Percentiles rank a stretch among this genome's conserved stretches.
Evolutionary conservation across 768 basidiomycete genomes (phyloP).

Genomic region (Pleurotus salmoneostramineus): DNA sequence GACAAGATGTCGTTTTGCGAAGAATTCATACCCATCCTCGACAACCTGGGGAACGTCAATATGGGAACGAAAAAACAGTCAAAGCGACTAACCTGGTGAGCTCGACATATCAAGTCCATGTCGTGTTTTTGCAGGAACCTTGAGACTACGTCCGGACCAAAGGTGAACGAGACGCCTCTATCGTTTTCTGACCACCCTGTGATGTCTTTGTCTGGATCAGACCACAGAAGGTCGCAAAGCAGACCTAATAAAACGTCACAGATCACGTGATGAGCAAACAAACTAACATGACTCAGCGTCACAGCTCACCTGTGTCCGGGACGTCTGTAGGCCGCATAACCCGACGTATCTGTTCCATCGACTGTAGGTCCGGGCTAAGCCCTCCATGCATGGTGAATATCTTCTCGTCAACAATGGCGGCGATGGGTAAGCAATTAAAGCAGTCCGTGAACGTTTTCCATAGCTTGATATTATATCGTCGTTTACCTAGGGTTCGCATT

Average conservation of each 20-base stretch:
- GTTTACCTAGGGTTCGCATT: constrained; percentile 69
- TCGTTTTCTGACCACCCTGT: constrained; percentile 99
- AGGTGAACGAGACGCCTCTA: constrained; percentile 97
- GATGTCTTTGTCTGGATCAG: constrained; percentile 99
- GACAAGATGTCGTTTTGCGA: constrained; percentile 95
- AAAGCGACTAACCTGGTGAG: constrained; percentile 77
- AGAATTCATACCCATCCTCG: constrained; percentile 99
- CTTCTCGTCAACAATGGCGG: constrained; percentile 99
- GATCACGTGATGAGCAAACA: constrained; percentile 5
- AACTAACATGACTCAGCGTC: neutral
- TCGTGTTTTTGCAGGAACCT: constrained; percentile 99
- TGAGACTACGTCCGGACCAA: constrained; percentile 96
- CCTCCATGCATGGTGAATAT: constrained; percentile 99
- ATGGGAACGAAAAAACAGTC: neutral
- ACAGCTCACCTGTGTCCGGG: constrained; percentile 84
- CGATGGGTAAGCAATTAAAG: constrained; percentile 99
- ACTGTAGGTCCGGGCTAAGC: constrained; percentile 93
- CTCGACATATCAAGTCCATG: constrained; percentile 98
- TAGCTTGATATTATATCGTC: constrained; percentile 99
- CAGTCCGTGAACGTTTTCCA: constrained; percentile 99
- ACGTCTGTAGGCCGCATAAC: constrained; percentile 99
- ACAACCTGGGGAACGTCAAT: constrained; percentile 64
- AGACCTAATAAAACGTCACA: constrained; percentile 49
- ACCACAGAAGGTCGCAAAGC: constrained; percentile 96
- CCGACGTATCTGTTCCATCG: constrained; percentile 99